A percentile compares a stretch with the other conserved stretches of the same genome.
phyloP scores from a whole-genome alignment of 306 rosid species.

The Medicago ruthenica region DNA sequence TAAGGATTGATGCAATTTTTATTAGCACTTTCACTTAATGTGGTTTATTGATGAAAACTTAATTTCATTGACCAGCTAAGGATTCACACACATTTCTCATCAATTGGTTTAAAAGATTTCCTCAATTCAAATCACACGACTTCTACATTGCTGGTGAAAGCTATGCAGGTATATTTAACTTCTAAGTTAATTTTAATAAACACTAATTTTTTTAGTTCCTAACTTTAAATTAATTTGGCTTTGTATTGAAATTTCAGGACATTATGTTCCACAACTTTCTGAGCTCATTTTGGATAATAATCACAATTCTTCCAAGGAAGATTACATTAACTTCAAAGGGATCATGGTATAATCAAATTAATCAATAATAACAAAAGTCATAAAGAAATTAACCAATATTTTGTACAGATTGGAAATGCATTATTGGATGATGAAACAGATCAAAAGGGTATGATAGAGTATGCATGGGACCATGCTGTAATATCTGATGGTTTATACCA shows the following conservation, averaged over 20 bases:
- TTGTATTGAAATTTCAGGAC: conserved; percentile 59
- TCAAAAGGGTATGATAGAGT: conserved; percentile 60
- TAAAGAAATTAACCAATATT: too few species aligned
- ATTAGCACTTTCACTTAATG: background rate
- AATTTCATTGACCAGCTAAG: conserved; percentile 54
- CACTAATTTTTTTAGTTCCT: background rate
- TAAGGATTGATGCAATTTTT: background rate
- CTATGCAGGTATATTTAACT: conserved; percentile 68
- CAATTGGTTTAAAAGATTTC: conserved; percentile 81
- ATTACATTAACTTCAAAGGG: conserved; percentile 71
- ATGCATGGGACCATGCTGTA: conserved; percentile 68
- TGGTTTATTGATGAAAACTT: conserved; percentile 7
- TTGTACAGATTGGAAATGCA: conserved; percentile 61
- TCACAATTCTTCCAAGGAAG: conserved; percentile 37
- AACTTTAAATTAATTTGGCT: background rate
- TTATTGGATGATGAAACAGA: conserved; percentile 61
- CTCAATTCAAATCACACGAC: conserved; percentile 75
- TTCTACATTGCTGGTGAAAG: conserved; percentile 93
- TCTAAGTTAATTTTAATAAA: background rate
- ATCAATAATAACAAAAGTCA: background rate
- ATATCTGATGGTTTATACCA: conserved; percentile 55
- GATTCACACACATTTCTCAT: conserved; percentile 71
- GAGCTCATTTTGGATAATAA: conserved; percentile 64
- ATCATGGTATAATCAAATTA: conserved; percentile 55
- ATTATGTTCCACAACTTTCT: conserved; percentile 85